Conservation (phyloP, 768 basidiomycete genomes). For the Auricularia sp. region DNA sequence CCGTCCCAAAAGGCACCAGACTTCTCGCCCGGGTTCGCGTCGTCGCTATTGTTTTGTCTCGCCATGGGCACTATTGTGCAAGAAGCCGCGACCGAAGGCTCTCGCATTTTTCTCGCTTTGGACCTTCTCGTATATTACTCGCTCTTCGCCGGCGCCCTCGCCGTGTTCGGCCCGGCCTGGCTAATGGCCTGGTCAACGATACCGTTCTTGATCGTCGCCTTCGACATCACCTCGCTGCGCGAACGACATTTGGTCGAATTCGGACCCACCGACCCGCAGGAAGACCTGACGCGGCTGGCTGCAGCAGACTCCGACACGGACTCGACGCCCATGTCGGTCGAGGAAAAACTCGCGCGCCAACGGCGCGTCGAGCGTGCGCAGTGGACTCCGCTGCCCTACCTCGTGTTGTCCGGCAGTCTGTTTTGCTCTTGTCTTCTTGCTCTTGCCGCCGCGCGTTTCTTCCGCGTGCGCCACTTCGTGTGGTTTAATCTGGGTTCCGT, state of each 20-base stretch:
- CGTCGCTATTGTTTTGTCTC: background rate
- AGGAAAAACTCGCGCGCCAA: background rate
- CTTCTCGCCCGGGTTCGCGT: background rate
- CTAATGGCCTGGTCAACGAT: background rate
- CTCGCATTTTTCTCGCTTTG: background rate
- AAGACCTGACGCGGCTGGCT: background rate
- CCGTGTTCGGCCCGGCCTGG: background rate
- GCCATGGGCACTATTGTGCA: background rate
- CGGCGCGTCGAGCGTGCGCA: background rate
- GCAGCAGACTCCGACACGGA: background rate
- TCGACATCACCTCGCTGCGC: background rate
- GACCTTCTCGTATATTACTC: background rate
- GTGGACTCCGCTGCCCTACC: background rate
- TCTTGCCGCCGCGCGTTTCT: background rate
- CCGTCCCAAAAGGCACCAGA: background rate
- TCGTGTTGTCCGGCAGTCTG: background rate
- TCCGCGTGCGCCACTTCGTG: background rate
- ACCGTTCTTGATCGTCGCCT: background rate
- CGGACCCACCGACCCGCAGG: background rate
- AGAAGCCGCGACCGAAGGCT: background rate
- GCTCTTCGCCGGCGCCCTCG: background rate
- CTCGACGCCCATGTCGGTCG: background rate
- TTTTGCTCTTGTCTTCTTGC: background rate
- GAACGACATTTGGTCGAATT: background rate
- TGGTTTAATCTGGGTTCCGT: background rate